These are phyloP conservation scores for Geosmithia flava DNA, from an alignment of 2,329 filamentous ascomycete species.

Conservation along the genomic window DNA sequence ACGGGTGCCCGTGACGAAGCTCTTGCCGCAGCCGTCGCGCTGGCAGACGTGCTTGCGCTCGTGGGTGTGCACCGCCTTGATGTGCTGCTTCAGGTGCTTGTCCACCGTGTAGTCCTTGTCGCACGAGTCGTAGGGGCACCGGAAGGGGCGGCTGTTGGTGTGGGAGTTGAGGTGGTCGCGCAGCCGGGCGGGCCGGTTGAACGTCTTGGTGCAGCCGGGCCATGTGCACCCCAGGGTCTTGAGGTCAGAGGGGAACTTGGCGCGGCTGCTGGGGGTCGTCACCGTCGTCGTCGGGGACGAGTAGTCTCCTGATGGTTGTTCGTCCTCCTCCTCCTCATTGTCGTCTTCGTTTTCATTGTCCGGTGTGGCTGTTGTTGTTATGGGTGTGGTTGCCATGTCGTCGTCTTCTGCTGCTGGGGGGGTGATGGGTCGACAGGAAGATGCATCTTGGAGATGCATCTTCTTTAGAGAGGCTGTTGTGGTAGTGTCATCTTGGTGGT, in stretches of 20 bases:
- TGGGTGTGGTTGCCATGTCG: not conserved
- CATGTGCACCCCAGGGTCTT: conserved; percentile 71
- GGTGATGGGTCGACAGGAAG: no score
- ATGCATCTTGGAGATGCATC: no score
- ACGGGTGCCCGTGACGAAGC: conserved; percentile 68
- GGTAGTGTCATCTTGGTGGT: not conserved
- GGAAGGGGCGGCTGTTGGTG: conserved; percentile 70
- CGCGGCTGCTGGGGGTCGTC: conserved; percentile 23
- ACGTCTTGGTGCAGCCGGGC: conserved; percentile 65
- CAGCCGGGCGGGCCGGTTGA: conserved; percentile 75
- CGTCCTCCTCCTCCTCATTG: conserved; percentile 6
- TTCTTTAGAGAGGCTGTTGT: not conserved
- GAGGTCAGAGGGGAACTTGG: conserved; percentile 53
- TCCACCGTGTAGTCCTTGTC: conserved; percentile 76
- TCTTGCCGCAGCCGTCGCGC: conserved; percentile 63
- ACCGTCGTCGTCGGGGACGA: conserved; percentile 9
- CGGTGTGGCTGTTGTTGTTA: not conserved
- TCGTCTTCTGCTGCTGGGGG: not conserved
- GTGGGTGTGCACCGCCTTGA: conserved; percentile 68
- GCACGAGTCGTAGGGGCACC: conserved; percentile 58
- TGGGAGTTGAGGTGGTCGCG: conserved; percentile 74
- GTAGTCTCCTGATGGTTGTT: conserved; percentile 17
- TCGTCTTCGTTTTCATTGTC: conserved; percentile 19
- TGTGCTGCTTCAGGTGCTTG: conserved; percentile 75
- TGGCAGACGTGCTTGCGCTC: conserved; percentile 60